Conservation (phyloP, 257 asterid genomes). For the Solanum tarijense region DNA sequence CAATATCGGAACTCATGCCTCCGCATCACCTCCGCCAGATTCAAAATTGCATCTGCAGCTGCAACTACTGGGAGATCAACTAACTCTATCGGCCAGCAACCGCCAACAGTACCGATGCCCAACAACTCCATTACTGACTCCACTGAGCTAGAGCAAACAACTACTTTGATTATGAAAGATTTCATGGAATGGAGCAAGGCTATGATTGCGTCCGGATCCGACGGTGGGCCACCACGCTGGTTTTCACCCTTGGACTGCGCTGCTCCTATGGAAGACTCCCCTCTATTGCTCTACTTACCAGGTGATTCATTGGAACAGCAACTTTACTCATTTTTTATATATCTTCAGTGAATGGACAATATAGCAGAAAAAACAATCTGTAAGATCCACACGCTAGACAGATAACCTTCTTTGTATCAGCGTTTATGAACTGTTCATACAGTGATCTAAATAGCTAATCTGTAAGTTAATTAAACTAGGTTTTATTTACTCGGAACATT, state of each 20-base stretch:
- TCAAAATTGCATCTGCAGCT: background rate
- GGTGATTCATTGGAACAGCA: constrained; percentile 23
- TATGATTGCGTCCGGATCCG: constrained; percentile 27
- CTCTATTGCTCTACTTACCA: constrained; percentile 64
- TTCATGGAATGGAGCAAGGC: constrained; percentile 38
- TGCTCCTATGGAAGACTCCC: constrained; percentile 25
- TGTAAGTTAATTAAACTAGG: background rate
- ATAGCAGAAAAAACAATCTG: background rate
- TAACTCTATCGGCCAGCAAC: background rate
- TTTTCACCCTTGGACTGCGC: constrained; percentile 52
- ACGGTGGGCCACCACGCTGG: constrained; percentile 84
- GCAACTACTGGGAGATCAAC: background rate
- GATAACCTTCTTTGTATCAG: background rate
- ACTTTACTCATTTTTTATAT: background rate
- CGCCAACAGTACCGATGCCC: background rate
- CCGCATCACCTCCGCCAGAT: background rate
- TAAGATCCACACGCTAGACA: background rate
- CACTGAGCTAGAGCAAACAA: background rate
- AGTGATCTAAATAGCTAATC: background rate
- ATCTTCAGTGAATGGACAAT: background rate
- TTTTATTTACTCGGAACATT: background rate
- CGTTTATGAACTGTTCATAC: background rate
- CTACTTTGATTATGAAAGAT: constrained; percentile 25
- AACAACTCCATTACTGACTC: background rate
- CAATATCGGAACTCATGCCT: background rate